Base-by-base conservation (phyloP, 805 yeast species). In the Wickerhamiella hasegawae region DNA sequence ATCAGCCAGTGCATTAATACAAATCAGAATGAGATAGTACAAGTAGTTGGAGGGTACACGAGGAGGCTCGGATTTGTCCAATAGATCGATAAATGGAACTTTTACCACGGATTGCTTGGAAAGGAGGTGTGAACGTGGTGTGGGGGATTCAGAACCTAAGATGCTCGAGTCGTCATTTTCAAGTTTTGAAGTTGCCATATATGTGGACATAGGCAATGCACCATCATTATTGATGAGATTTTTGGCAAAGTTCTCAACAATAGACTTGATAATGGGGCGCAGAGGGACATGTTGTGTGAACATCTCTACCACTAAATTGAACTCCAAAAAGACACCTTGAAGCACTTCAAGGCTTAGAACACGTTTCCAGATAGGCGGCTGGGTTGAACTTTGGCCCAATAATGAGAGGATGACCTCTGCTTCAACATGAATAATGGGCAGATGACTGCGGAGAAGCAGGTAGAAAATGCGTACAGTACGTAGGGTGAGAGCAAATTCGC, bases 61-160 rank as follows among this genome's bases (percentile, higher is more conserved):
- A 0, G 95, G 95, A 0, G 94, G 75, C 19, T 80, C 92, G 0
- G 60, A 45, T 47, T 84, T 84, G 50, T 87, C 97, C 18, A 90
- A 62, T 35, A 76, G 68, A 37, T 87, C 95, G 21, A 85, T 61
- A 38, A 73, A 66, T 11, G 73, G 58, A 0, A 75, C 62, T 44
- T 38, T 37, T 32, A 36, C 28, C 23, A 21, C 22, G 42, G 38
- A 9, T 31, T 33, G 11, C 45, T 49, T 17, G 36, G 40, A 12
- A 27, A 34, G 34, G 18, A 8, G 6, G 14, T 9, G 16, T 6
- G 28, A 10, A 6, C 8, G 12, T 4, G 19, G 4, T 4, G 19
- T 16, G 18, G 18, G 31, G 5, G 12, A 4, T 28, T 14, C 18
- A 4, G n/a, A 6, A 16, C 11, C 12, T 5, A 15, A 4, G 11